Conservation (phyloP, 2,329 filamentous ascomycete species). For the Cucurbitaria berberidis region DNA sequence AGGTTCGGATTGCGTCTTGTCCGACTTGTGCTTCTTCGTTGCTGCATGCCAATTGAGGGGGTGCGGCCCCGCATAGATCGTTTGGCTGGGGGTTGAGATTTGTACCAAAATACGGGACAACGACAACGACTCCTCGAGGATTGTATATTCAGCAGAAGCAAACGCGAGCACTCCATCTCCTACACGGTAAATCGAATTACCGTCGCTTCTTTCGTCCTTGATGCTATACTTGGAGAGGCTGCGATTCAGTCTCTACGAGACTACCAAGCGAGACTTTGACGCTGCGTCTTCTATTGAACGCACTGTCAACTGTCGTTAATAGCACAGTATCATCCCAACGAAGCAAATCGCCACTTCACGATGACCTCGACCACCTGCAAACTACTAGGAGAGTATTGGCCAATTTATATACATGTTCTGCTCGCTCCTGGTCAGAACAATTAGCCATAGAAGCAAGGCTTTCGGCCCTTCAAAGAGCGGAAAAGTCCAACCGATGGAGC, state of each 20-base stretch:
- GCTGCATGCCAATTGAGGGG: not conserved
- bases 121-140: too few relatives aligned
- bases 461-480: too few relatives aligned
- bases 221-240: not conserved
- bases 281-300: not conserved
- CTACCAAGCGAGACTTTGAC: not conserved
- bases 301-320: not conserved
- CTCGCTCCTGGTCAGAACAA: too few relatives aligned
- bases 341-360: not conserved
- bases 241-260: too few relatives aligned
- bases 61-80: not conserved
- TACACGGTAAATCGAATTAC: too few relatives aligned
- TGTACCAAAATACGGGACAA: too few relatives aligned
- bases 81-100: not conserved
- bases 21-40: not conserved
- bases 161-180: not conserved
- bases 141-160: not conserved
- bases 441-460: too few relatives aligned
- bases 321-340: not conserved
- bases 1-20: not conserved
- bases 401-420: not conserved
- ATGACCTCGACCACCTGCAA: not conserved
- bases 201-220: not conserved
- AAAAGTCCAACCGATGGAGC: too few relatives aligned
- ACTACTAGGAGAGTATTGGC: not conserved